Percentiles rank a stretch among this genome's conserved stretches.
Conservation (phyloP, 2,329 filamentous ascomycete species). For the Diaporthe caulivora region DNA sequence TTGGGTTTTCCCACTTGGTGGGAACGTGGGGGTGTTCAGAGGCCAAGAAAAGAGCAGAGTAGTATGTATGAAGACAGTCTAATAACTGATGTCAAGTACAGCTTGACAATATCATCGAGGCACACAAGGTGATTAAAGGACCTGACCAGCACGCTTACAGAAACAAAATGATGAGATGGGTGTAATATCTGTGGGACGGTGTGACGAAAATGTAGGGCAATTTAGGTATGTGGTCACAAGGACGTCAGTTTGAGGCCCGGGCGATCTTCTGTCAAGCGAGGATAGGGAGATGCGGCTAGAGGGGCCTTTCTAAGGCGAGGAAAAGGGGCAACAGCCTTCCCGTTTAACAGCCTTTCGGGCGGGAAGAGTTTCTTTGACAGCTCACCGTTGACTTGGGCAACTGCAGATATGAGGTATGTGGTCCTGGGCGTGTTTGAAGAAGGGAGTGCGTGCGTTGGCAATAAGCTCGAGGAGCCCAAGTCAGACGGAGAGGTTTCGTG, state of each 20-base stretch:
- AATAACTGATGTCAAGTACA: constrained; percentile 36
- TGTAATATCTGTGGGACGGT: background rate
- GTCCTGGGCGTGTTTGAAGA: background rate
- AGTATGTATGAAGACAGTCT: constrained; percentile 25
- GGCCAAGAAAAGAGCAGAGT: background rate
- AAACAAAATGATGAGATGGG: background rate
- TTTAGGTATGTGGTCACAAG: constrained; percentile 26
- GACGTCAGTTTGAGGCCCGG: constrained; percentile 29
- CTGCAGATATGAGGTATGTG: background rate
- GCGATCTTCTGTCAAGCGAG: constrained; percentile 7
- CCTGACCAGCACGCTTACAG: background rate
- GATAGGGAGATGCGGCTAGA: background rate
- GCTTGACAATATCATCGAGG: constrained; percentile 1
- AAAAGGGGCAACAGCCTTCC: constrained; percentile 6
- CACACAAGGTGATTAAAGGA: background rate
- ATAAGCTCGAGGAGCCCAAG: constrained; percentile 6
- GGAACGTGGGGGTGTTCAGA: background rate
- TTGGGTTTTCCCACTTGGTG: background rate
- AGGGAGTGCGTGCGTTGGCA: background rate
- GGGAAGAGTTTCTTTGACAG: background rate
- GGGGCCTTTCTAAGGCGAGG: background rate
- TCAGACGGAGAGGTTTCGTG: constrained; percentile 15
- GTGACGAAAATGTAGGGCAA: background rate
- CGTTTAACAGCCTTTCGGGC: constrained; percentile 2
- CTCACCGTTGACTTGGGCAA: constrained; percentile 9